These are phyloP conservation scores for Phytophthora megakarya DNA, from an alignment of 352 stramenopile genomes.

Conservation along the genomic window DNA sequence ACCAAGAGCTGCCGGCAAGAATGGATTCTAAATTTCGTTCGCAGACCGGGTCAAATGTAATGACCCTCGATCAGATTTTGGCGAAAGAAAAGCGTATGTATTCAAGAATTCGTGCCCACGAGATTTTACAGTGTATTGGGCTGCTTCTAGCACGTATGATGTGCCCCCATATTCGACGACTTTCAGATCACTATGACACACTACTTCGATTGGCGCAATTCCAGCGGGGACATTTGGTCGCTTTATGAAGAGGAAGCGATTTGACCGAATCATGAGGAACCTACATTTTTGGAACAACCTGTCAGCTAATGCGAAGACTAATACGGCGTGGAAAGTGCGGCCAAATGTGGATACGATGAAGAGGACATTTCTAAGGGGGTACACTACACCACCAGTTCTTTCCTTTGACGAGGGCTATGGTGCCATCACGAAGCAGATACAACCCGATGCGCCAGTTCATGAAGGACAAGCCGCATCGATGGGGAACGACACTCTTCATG, in stretches of 20 bases:
- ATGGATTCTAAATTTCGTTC: not conserved
- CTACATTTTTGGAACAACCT: slow-evolving; percentile 17
- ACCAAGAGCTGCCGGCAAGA: not conserved
- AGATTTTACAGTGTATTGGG: not conserved
- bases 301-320: not conserved
- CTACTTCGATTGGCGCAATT: not conserved
- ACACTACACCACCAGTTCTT: not conserved
- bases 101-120: not conserved
- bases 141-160: slow-evolving; percentile 1
- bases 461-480: no score
- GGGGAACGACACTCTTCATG: slow-evolving; percentile 27
- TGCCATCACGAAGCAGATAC: not conserved
- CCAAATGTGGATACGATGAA: slow-evolving; percentile 15
- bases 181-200: slow-evolving; percentile 14
- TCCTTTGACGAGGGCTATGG: slow-evolving; percentile 21
- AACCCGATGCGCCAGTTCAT: slow-evolving; percentile 28
- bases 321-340: slow-evolving; percentile 12
- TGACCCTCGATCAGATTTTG: not conserved
- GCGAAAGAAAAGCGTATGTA: not conserved
- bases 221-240: slow-evolving; percentile 3
- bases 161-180: not conserved
- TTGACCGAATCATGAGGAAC: slow-evolving; percentile 10
- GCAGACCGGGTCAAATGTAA: not conserved
- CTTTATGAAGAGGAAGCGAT: slow-evolving; percentile 11
- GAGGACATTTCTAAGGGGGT: slow-evolving; percentile 12